These are phyloP conservation scores for Dipodascus geniculatus DNA, from an alignment of 805 yeast genomes.

Conservation along the genomic window DNA sequence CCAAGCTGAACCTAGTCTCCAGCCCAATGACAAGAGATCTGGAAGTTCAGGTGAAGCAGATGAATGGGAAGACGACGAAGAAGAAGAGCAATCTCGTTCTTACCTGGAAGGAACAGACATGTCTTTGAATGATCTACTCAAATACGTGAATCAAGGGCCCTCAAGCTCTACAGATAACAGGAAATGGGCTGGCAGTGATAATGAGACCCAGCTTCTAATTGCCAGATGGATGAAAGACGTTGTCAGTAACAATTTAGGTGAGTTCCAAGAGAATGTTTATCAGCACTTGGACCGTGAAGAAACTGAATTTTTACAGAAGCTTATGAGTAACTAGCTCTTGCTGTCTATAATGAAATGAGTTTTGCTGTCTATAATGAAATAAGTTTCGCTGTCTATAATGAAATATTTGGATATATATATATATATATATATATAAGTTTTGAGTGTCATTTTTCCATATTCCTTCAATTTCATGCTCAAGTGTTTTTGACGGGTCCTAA, in stretches of 20 bases:
- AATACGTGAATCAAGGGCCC: not conserved
- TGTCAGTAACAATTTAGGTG: constrained; percentile 12
- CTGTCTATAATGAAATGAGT: too few species aligned
- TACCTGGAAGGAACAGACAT: constrained; percentile 13
- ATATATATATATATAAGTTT: too few species aligned
- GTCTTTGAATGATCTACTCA: not conserved
- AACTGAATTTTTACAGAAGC: not conserved
- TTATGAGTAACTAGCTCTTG: not conserved
- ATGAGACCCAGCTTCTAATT: constrained; percentile 5
- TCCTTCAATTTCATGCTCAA: too few species aligned
- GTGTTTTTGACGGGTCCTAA: too few species aligned
- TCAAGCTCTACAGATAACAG: constrained; percentile 6
- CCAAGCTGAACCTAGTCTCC: constrained; percentile 25
- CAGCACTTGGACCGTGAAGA: not conserved
- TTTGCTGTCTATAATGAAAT: too few species aligned
- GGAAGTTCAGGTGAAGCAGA: constrained; percentile 17
- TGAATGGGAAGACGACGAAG: constrained; percentile 27
- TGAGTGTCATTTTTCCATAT: too few species aligned
- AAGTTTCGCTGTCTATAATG: too few species aligned
- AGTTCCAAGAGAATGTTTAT: constrained; percentile 5
- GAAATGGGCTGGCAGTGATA: not conserved
- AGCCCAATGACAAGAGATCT: constrained; percentile 8
- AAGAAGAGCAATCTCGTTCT: constrained; percentile 16
- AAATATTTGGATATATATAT: too few species aligned
- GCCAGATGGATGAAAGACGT: constrained; percentile 5